phyloP scores from a whole-genome alignment of 495 filamentous ascomycete species.

The Parathielavia hyrcaniae region DNA sequence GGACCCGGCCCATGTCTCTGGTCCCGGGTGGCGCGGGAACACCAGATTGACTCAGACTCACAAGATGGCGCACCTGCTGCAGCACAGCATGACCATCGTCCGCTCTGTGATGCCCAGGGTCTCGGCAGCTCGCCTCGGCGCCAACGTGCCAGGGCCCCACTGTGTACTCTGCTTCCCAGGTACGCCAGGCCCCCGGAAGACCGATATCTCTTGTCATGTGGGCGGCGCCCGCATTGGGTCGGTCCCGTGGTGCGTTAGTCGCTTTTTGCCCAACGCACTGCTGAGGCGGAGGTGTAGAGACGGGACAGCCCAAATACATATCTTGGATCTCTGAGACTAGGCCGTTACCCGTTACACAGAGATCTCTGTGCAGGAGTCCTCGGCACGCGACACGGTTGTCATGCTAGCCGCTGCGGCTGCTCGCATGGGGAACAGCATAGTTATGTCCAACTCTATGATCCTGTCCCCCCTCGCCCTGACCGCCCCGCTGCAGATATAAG shows the following conservation, averaged over 20 bases:
- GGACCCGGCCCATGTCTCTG: constrained; percentile 21
- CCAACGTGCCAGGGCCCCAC: no score
- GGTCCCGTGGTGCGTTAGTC: neutral
- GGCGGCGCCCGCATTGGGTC: neutral
- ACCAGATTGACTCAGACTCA: constrained; percentile 34
- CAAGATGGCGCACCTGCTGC: constrained; percentile 29
- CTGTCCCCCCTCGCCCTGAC: neutral
- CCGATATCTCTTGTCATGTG: neutral
- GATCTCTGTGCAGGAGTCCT: constrained; percentile 1
- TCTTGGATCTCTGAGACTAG: constrained; percentile 5
- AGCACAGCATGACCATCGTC: constrained; percentile 23
- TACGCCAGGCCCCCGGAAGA: neutral
- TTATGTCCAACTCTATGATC: neutral
- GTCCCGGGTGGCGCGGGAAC: constrained; percentile 26
- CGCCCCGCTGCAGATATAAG: constrained; percentile 15
- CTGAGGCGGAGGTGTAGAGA: neutral
- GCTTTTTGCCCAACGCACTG: neutral
- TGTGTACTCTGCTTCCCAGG: neutral
- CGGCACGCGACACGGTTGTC: constrained; percentile 9
- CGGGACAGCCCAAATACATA: neutral
- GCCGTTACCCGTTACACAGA: constrained; percentile 15
- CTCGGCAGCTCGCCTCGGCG: constrained; percentile 24
- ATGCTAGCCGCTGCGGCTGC: neutral
- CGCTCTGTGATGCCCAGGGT: constrained; percentile 24
- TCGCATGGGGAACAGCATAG: neutral